Evolutionary conservation across 2,329 filamentous ascomycete species (phyloP).

Genomic region (Pyrenochaeta sp.): DNA sequence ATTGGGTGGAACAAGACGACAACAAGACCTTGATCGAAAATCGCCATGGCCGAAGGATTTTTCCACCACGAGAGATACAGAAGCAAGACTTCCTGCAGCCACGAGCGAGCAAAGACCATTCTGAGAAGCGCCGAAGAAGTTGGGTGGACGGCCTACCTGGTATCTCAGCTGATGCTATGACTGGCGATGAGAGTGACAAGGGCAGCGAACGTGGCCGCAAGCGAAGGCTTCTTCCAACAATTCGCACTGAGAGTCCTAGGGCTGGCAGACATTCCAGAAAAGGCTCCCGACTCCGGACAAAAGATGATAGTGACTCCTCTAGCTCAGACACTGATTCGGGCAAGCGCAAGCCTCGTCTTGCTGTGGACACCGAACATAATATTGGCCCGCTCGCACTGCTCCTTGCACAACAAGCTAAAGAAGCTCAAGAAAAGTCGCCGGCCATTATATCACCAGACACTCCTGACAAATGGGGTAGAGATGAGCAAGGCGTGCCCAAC

Average conservation of each 20-base stretch:
- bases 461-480: constrained; percentile 50
- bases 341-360: constrained; percentile 59
- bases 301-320: constrained; percentile 42
- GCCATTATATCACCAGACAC: constrained; percentile 54
- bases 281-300: constrained; percentile 35
- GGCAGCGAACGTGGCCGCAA: constrained; percentile 50
- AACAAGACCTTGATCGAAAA: constrained; percentile 87
- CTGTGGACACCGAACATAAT: constrained; percentile 53
- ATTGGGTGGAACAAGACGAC: constrained; percentile 85
- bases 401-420: constrained; percentile 54
- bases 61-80: constrained; percentile 48
- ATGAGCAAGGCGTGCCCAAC: constrained; percentile 28
- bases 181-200: constrained; percentile 48
- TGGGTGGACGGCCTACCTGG: constrained; percentile 43
- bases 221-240: constrained; percentile 39
- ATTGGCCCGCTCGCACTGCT: constrained; percentile 58
- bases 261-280: constrained; percentile 41
- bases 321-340: constrained; percentile 60
- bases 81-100: constrained; percentile 38
- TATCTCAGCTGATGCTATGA: constrained; percentile 34
- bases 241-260: constrained; percentile 45
- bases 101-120: constrained; percentile 45
- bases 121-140: constrained; percentile 43
- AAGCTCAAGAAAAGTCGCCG: constrained; percentile 46
- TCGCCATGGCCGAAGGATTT: constrained; percentile 77